phyloP scores from a whole-genome alignment of 768 basidiomycete genomes.

The Cubamyces lactineus region DNA sequence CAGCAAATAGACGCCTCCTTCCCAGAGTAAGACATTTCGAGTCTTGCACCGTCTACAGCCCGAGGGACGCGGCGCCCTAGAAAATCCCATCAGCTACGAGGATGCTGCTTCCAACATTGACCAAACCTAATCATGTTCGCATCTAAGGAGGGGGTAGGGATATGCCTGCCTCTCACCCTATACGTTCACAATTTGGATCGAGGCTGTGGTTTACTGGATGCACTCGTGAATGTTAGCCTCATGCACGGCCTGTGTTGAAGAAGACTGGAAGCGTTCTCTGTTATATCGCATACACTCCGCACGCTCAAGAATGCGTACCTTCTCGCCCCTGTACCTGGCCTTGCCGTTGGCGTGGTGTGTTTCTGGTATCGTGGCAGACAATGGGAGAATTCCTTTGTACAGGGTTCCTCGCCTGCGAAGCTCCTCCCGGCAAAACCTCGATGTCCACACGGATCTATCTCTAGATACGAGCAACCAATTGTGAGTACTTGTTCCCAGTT shows the following conservation, averaged over 20 bases:
- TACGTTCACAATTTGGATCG: background rate
- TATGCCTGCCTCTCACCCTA: too few species aligned
- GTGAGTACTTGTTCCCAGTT: slow-evolving; percentile 27
- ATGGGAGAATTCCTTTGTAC: slow-evolving; percentile 19
- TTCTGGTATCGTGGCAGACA: background rate
- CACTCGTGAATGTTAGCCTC: slow-evolving; percentile 10
- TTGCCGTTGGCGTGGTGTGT: background rate
- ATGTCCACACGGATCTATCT: slow-evolving; percentile 17
- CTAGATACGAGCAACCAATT: slow-evolving; percentile 26
- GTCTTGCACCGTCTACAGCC: too few species aligned
- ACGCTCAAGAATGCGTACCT: background rate
- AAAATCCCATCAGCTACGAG: background rate
- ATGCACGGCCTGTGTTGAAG: background rate
- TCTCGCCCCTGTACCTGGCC: background rate
- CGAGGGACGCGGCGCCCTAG: too few species aligned
- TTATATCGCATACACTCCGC: background rate
- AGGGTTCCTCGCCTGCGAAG: slow-evolving; percentile 20
- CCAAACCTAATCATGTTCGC: too few species aligned
- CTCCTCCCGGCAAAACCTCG: background rate
- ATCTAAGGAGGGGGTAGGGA: too few species aligned
- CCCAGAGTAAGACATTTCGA: background rate
- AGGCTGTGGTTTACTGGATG: background rate
- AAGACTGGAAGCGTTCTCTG: background rate
- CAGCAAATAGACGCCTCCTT: background rate
- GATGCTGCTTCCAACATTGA: too few species aligned